These are phyloP conservation scores for Cytospora schulzeri DNA, from an alignment of 2,329 filamentous ascomycete genomes.

Conservation along the genomic window DNA sequence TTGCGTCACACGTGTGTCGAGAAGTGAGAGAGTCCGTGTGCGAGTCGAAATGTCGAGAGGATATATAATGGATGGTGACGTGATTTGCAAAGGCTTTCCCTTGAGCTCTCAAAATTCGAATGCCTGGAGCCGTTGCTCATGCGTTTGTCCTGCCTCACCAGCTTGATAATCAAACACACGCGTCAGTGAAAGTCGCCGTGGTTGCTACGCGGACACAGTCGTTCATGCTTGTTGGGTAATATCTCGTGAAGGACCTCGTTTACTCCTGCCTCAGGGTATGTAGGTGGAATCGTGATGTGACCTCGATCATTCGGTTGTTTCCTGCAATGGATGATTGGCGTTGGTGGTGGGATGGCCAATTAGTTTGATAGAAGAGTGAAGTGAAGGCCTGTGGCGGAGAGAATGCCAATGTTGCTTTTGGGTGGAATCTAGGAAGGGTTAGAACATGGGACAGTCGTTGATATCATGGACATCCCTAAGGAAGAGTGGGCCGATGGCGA, in stretches of 20 bases:
- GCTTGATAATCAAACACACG: background rate
- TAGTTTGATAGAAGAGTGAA: constrained; percentile 1
- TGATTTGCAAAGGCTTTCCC: background rate
- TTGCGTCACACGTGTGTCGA: constrained; percentile 1
- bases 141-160: background rate
- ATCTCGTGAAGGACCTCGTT: constrained; percentile 3
- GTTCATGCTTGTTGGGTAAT: constrained; percentile 11
- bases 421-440: constrained; percentile 11
- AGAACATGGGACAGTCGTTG: constrained; percentile 17
- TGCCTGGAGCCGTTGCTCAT: background rate
- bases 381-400: constrained; percentile 2
- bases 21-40: background rate
- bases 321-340: background rate
- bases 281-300: background rate
- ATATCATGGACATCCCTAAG: constrained; percentile 19
- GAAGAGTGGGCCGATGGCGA: constrained; percentile 22
- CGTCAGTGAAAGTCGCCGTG: constrained; percentile 1
- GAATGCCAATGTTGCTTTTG: constrained; percentile 16
- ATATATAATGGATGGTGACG: background rate
- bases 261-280: background rate
- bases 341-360: background rate
- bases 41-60: background rate
- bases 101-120: background rate
- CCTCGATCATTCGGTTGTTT: constrained; percentile 3
- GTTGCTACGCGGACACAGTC: constrained; percentile 11